These are phyloP conservation scores for Chytriomyces hyalinus DNA, from an alignment of 192 early-diverging fungal species.

Conservation along the genomic window DNA sequence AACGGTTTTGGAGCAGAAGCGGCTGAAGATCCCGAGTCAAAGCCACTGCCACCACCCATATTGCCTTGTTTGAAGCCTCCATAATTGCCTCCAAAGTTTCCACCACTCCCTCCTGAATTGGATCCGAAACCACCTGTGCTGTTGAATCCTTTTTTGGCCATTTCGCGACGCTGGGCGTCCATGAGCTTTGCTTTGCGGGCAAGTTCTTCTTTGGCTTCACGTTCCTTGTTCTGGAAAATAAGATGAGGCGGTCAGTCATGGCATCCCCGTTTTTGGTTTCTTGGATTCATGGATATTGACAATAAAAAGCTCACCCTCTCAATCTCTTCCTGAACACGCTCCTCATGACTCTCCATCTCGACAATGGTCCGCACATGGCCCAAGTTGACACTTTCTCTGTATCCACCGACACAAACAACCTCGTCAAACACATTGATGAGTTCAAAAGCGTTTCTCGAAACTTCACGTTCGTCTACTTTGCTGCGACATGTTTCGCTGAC, in stretches of 20 bases:
- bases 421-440: slow-evolving; percentile 94
- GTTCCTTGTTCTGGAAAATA: slow-evolving; percentile 80
- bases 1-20: slow-evolving; percentile 38
- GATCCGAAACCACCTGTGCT: slow-evolving; percentile 58
- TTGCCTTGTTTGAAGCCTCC: slow-evolving; percentile 40
- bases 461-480: slow-evolving; percentile 78
- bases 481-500: slow-evolving; percentile 89
- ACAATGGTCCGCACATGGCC: slow-evolving; percentile 91
- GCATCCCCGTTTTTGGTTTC: background rate
- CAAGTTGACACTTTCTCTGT: slow-evolving; percentile 89
- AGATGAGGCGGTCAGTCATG: background rate
- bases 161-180: slow-evolving; percentile 86
- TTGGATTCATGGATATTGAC: background rate
- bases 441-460: slow-evolving; percentile 85
- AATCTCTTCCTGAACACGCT: slow-evolving; percentile 96
- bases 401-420: slow-evolving; percentile 84
- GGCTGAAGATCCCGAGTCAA: slow-evolving; percentile 41
- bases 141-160: slow-evolving; percentile 49
- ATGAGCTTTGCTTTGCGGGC: slow-evolving; percentile 89
- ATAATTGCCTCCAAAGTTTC: slow-evolving; percentile 52
- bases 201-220: slow-evolving; percentile 95
- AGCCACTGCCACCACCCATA: slow-evolving; percentile 53
- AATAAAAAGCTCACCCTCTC: slow-evolving; percentile 59
- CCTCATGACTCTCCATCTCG: slow-evolving; percentile 98
- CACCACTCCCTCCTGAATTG: slow-evolving; percentile 44